Base-by-base conservation (phyloP, 2,329 filamentous ascomycete species). In the Botrytis tulipae region DNA sequence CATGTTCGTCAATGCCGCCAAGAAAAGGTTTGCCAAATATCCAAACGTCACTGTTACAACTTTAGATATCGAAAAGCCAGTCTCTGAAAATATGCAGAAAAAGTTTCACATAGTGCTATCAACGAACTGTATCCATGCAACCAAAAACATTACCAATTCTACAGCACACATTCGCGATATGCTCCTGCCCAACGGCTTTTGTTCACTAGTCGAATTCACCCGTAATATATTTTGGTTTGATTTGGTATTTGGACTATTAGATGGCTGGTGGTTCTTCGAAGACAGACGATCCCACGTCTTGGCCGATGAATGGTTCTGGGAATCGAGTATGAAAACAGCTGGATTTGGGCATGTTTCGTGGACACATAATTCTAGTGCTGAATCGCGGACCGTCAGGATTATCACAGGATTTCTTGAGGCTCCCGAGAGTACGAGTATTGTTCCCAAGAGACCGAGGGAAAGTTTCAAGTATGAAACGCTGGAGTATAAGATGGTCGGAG, bases 191-290 rank as follows among this genome's bases (percentile, higher is more conserved):
- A 74, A 77, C 54, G 79, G 78, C 14, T 70, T 77, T 40, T 67
- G 79, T 7, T 65, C 72, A 1, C 61, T 79, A 22, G 61, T 77
- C 10, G 79, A 80, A 60, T 72, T 80, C 35, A 80, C 79, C 0
- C 46, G 68, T 32, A 72, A 60, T 10, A 25, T 78, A 3, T 74
- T 67, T 51, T 80, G 76, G 76, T 72, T 76, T 29, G 79, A 80
- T 67, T 40, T 80, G 22, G 73, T 78, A 6, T 78, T 78, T 71
- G 79, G 78, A 20, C 74, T 78, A 6, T 71, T 80, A 18, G 79
- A 80, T 42, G 78, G 79, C 14, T 80, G 79, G 79, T 80, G 79
- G 79, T 62, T 77, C 35, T 48, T 1, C 78, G 77, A 67, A 74
- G 77, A 51, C 48, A 25, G 48, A 14, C 10, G 48, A 51, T 25